Evolutionary conservation across 768 basidiomycete species (phyloP), one percentile per base, ranked within the genome.

Genomic region (Mycena capillaripes): DNA sequence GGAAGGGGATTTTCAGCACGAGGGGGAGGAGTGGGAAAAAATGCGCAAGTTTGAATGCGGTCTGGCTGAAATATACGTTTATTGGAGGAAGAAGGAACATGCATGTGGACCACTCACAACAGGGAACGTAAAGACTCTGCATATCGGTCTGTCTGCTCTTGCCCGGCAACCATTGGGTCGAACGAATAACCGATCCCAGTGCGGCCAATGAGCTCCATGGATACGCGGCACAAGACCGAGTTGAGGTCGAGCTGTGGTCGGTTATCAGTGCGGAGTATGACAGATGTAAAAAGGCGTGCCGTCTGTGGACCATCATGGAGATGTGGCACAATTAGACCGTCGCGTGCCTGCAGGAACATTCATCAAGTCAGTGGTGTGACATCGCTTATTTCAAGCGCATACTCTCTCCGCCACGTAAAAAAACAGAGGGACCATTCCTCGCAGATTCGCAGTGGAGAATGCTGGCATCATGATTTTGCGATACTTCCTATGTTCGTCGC

Each of bases 381-480:
- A 21, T 34, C n/a, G 34, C 32, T 32, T 6, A 25, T 27, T 12
- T 12, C 9, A 19, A 19, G 17, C 21, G n/a, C 53, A n/a, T n/a
- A 46, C 65, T 25, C 16, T 42, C n/a, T 56, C n/a, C 6, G 53
- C 65, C 6, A 66, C 65, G 16, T 56, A 38, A 32, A 29, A 66
- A 21, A 66, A 66, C 9, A 56, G n/a, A 6, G 67, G 48, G 11
- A 60, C n/a, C 48, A 69, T 38, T 21, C 14, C n/a, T n/a, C n/a
- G n/a, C n/a, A n/a, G n/a, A n/a, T n/a, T n/a, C n/a, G n/a, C n/a
- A n/a, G n/a, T n/a, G 21, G 57, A 52, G 29, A 69, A 69, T 10
- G 58, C 58, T 2, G 67, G 58, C 17, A 23, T 60, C 67, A 69
- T 27, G 21, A 52, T 69, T 53, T 69, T 69, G 34, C 67, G 67